Percentiles rank a stretch among this genome's conserved stretches.
phyloP scores from a whole-genome alignment of 805 yeast genomes.

The Pichia ethanolica region DNA sequence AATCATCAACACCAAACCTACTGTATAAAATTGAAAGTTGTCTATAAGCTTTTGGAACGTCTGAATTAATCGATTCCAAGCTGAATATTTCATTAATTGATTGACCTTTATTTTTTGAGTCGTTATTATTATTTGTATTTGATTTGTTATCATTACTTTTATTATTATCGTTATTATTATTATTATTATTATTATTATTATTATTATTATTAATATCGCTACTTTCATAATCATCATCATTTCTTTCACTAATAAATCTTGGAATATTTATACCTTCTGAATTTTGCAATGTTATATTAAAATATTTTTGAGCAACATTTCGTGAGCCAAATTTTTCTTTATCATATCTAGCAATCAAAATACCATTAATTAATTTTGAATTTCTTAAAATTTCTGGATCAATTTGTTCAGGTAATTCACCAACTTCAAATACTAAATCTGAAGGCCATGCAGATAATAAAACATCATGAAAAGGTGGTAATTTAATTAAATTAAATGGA shows the following conservation, averaged over 20 bases:
- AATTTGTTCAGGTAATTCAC: slow-evolving; percentile 50
- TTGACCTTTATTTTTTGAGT: not conserved
- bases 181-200: not conserved
- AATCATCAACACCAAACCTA: slow-evolving; percentile 87
- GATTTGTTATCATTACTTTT: not conserved
- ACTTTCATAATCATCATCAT: slow-evolving; percentile 24
- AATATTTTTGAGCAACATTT: slow-evolving; percentile 39
- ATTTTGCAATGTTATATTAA: slow-evolving; percentile 28
- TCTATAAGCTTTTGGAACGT: slow-evolving; percentile 67
- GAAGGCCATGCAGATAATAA: slow-evolving; percentile 77
- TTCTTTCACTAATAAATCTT: slow-evolving; percentile 56
- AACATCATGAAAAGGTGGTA: slow-evolving; percentile 78
- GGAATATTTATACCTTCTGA: slow-evolving; percentile 29
- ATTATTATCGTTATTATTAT: slow-evolving; percentile 10
- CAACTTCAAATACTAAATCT: slow-evolving; percentile 48
- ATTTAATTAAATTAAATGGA: slow-evolving; percentile 68
- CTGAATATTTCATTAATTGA: slow-evolving; percentile 23
- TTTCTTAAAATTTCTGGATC: slow-evolving; percentile 41
- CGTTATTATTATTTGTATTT: slow-evolving; percentile 1
- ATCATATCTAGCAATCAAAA: slow-evolving; percentile 45
- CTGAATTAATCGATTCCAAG: slow-evolving; percentile 28
- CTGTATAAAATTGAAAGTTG: slow-evolving; percentile 74
- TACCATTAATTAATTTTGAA: slow-evolving; percentile 29
- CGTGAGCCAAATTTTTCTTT: slow-evolving; percentile 49
- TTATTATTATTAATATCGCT: slow-evolving; percentile 7